phyloP scores from a whole-genome alignment of 306 rosid genomes.

The Vigna unguiculata region DNA sequence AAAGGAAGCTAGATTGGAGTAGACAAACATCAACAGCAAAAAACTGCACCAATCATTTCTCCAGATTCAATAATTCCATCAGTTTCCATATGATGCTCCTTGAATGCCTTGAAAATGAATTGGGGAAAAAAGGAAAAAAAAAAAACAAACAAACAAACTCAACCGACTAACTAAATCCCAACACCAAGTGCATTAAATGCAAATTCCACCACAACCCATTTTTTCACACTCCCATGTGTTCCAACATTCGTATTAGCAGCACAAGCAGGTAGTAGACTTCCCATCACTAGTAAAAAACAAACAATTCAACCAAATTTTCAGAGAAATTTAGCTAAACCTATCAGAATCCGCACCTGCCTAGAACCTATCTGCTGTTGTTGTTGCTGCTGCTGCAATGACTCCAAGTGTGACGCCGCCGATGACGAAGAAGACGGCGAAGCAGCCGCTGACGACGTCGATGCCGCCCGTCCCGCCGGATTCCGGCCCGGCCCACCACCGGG shows the following conservation, averaged over 20 bases:
- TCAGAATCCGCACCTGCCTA: conserved; percentile 80
- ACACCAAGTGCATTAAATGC: conserved; percentile 44
- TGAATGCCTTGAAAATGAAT: conserved; percentile 38
- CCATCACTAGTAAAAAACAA: conserved; percentile 38
- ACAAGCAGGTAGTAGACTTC: conserved; percentile 19
- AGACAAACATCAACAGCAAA: conserved; percentile 39
- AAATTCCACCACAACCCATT: conserved; percentile 41
- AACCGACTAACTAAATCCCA: conserved; percentile 43
- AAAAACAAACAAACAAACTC: background rate
- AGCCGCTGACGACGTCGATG: conserved; percentile 80
- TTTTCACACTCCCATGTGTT: conserved; percentile 38
- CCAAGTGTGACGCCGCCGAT: conserved; percentile 89
- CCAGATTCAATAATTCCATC: conserved; percentile 46
- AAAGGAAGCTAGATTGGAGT: conserved; percentile 48
- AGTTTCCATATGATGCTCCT: conserved; percentile 46
- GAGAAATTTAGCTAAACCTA: conserved; percentile 42
- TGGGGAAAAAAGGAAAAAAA: background rate
- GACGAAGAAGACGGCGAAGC: conserved; percentile 89
- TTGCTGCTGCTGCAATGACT: conserved; percentile 71
- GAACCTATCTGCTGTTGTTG: conserved; percentile 72
- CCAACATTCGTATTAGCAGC: conserved; percentile 31
- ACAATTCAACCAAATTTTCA: conserved; percentile 40
- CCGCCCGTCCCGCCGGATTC: conserved; percentile 78
- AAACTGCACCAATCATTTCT: conserved; percentile 42
- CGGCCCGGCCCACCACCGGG: conserved; percentile 79